A percentile compares a stretch with the other conserved stretches of the same genome.
phyloP scores from a whole-genome alignment of 371 early-diverging fungal genomes.

The Zychaea mexicana region DNA sequence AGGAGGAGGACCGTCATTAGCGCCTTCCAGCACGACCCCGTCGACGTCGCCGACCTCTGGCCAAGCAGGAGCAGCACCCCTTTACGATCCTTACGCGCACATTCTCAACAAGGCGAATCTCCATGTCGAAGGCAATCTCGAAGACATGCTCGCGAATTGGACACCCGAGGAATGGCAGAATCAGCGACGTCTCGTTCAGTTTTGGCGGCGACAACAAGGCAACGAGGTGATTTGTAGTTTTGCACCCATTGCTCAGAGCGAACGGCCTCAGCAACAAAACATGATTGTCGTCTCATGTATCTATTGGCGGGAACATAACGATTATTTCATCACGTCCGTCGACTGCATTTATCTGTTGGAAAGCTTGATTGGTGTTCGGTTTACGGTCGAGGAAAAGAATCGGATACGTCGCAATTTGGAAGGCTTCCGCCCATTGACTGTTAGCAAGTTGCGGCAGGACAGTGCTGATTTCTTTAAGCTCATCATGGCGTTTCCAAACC shows the following conservation, averaged over 20 bases:
- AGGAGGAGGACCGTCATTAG: no score
- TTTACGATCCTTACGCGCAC: conserved; percentile 55
- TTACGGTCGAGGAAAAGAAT: conserved; percentile 81
- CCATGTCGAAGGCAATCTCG: conserved; percentile 61
- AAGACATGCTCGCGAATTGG: conserved; percentile 59
- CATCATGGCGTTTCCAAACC: conserved; percentile 79
- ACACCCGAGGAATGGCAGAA: conserved; percentile 60
- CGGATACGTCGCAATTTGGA: conserved; percentile 80
- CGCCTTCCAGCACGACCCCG: neutral
- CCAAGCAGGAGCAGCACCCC: neutral
- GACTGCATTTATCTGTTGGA: conserved; percentile 77
- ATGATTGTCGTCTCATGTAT: conserved; percentile 78
- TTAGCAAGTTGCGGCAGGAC: conserved; percentile 69
- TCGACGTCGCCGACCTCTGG: neutral
- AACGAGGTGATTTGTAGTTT: conserved; percentile 72
- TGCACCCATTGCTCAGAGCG: conserved; percentile 60
- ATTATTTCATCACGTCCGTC: conserved; percentile 76
- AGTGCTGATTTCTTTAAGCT: conserved; percentile 73
- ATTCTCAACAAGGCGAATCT: conserved; percentile 72
- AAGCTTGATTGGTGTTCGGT: conserved; percentile 69
- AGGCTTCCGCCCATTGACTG: conserved; percentile 75
- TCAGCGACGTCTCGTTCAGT: conserved; percentile 72
- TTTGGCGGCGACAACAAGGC: conserved; percentile 68
- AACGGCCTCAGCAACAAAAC: conserved; percentile 23
- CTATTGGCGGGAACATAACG: conserved; percentile 72